A percentile compares a stretch with the other conserved stretches of the same genome.
Evolutionary conservation across 1,284 basidiomycete genomes (phyloP).

Genomic region (Apiotrichum sp.): DNA sequence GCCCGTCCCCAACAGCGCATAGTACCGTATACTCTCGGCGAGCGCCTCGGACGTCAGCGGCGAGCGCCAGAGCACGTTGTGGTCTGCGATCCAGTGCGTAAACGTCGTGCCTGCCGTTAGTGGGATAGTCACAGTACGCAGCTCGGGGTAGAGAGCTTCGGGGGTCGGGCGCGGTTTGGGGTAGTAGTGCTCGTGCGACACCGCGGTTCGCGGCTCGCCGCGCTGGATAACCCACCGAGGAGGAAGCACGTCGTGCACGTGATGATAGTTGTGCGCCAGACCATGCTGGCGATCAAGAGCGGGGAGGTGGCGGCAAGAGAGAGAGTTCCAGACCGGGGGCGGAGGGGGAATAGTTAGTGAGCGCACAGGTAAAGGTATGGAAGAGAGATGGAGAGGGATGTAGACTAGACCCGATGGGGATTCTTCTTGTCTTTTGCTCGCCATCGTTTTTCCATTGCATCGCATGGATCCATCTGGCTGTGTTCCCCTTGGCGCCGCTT

Average conservation of each 20-base stretch:
- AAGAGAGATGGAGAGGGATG: no score
- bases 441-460: no score
- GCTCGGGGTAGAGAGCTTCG: no score
- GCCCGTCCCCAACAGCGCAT: conserved; percentile 31
- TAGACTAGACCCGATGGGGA: no score
- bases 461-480: no score
- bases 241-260: conserved; percentile 42
- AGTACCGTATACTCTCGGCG: conserved; percentile 33
- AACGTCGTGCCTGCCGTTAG: conserved; percentile 38
- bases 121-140: no score
- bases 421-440: no score
- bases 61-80: conserved; percentile 41
- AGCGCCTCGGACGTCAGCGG: conserved; percentile 39
- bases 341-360: background rate
- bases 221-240: conserved; percentile 26
- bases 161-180: background rate
- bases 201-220: no score
- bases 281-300: conserved; percentile 20
- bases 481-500: no score
- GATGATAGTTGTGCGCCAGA: conserved; percentile 38
- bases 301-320: no score
- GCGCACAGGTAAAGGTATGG: no score
- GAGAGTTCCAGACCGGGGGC: no score
- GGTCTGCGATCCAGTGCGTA: conserved; percentile 45
- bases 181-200: background rate